Base-by-base conservation (phyloP, 1,139 yeast genomes). In the Debaryomyces coudertii region DNA sequence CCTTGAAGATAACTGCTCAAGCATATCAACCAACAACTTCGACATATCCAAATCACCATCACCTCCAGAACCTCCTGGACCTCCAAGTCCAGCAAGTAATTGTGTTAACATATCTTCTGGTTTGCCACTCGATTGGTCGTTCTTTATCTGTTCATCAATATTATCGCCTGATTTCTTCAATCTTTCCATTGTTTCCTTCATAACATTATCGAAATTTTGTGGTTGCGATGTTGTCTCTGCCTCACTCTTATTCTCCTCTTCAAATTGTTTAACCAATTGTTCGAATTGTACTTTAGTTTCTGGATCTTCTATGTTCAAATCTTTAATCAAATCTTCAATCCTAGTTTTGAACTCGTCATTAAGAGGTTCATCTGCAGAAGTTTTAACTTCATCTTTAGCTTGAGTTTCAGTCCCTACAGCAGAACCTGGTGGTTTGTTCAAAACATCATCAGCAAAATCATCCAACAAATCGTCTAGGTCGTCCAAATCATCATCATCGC, bases 1-100 rank as follows among this genome's bases (percentile, higher is more conserved):
- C 62, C 90, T 92, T 6, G 95, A 84, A 15, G 95, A 82, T 64
- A 93, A 77, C 62, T 90, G 95, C 50, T 85, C 86, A 58, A 93
- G 76, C 85, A 92, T 85, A 44, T 87, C 90, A 23, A 80, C 79
- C 52, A 92, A 73, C 38, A 92, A 73, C 51, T 83, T 82, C 44
- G 87, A 78, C 76, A 73, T 74, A 56, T 80, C 83, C 57, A 82
- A 65, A 49, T 73, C 78, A 23, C 79, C 85, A 20, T 66, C 74
- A 7, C 70, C 80, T 7, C 62, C 76, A 11, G 66, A 76, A 6
- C 65, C 72, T 7, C 65, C 76, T 12, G 56, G 65, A 28, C 68
- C 76, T 7, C 74, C 81, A 47, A 71, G 61, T 5, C 78, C 78
- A 6, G 79, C 73, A 40, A 79, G 62, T 46, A 83, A 69, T 53